Base-by-base conservation (phyloP, 1,284 basidiomycete species). In the Coniophora puteana region DNA sequence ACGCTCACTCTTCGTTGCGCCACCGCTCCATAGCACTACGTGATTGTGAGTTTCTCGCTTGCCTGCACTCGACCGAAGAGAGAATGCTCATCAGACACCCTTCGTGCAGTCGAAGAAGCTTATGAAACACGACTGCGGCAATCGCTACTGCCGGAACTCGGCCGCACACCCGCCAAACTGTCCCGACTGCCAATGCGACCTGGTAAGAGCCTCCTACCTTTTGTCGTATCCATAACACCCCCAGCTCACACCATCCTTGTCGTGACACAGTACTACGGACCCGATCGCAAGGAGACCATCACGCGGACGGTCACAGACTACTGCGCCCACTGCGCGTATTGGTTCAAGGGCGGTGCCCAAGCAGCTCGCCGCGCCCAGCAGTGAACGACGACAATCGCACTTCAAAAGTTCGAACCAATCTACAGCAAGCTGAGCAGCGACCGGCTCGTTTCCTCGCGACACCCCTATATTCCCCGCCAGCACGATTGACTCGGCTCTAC, bases 201-300 rank as follows among this genome's bases (percentile, higher is more conserved):
- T 50, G 40, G 63, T 66, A 22, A 28, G 63, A 53, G 38, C 61
- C 63, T 41, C 40, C 40, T 64, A 58, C 36, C 41, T 41, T 33
- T 41, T 28, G 25, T 42, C 38, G n/a, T 38, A 29, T 25, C 17
- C 39, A 16, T 34, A 30, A 38, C 37, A 18, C 45, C 22, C 12
- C 36, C 34, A 22, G 26, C 45, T 52, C 44, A 53, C 33, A 23
- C 12, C 35, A 26, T 27, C 40, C 41, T 43, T 36, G 21, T n/a
- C n/a, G n/a, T n/a, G n/a, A n/a, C n/a, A n/a, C 56, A 88, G 84
- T 86, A 78, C 55, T 70, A 73, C 50, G 83, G 83, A 17, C 84
- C 85, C 4, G 84, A 88, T 51, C 62, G 62, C 22, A 72, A 68
- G 38, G 83, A 88, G 57, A 78, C 66, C 1, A 68, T 84, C 44